Evolutionary conservation across 2,329 filamentous ascomycete species (phyloP).

Genomic region (Beauveria bassiana): DNA sequence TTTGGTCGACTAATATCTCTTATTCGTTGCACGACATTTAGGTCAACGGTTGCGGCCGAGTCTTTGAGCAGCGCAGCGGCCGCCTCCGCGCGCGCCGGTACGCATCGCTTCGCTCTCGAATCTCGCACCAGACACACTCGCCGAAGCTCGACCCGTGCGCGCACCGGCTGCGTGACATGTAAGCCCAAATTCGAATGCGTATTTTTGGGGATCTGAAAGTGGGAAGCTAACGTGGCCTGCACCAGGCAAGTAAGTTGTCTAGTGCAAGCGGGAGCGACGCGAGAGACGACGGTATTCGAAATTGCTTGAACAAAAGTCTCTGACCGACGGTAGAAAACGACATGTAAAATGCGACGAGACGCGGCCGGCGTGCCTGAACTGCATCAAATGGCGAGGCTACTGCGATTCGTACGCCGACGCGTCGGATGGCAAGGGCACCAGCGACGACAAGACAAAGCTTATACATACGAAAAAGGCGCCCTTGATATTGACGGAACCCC

Average conservation of each 20-base stretch:
- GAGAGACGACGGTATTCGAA: background rate
- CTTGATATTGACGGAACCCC: conserved; percentile 24
- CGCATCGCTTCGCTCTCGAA: conserved; percentile 31
- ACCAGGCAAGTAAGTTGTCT: conserved; percentile 15
- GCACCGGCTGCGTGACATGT: conserved; percentile 32
- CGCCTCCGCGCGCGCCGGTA: conserved; percentile 19
- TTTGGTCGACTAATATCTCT: background rate
- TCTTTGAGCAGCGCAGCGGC: background rate
- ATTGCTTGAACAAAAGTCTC: background rate
- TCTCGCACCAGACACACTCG: conserved; percentile 29
- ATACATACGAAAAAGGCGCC: conserved; percentile 25
- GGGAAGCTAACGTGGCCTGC: background rate
- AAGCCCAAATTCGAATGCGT: conserved; percentile 5
- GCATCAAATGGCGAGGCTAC: conserved; percentile 33
- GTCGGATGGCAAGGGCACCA: conserved; percentile 10
- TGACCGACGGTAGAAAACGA: conserved; percentile 24
- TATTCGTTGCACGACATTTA: background rate
- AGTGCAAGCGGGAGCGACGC: background rate
- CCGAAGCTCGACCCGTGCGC: conserved; percentile 30
- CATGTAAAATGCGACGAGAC: conserved; percentile 37
- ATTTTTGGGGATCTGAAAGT: background rate
- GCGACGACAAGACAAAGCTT: conserved; percentile 18
- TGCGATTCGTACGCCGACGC: conserved; percentile 27
- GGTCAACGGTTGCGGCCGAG: background rate
- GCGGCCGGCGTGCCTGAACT: conserved; percentile 33